Percentiles rank a stretch among this genome's conserved stretches.
These are phyloP conservation scores for Nakataea oryzae DNA, from an alignment of 2,329 filamentous ascomycete genomes.

Conservation along the genomic window DNA sequence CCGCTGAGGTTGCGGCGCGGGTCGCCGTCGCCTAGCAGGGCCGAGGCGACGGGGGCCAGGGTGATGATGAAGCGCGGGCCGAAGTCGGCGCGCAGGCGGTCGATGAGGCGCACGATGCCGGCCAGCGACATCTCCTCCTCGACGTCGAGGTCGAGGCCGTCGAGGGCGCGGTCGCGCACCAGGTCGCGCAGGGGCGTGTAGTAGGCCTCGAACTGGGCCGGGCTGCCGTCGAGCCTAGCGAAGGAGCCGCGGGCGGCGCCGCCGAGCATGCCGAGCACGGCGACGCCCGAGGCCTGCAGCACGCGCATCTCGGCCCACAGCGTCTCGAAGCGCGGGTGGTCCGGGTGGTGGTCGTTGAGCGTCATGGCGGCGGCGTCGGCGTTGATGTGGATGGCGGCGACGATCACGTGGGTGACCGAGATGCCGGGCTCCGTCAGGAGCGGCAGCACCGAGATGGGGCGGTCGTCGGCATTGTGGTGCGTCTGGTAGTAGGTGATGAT, in stretches of 20 bases:
- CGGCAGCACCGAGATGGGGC: slow-evolving; percentile 28
- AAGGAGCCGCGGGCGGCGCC: slow-evolving; percentile 67
- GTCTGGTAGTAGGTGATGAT: slow-evolving; percentile 30
- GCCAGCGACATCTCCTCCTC: slow-evolving; percentile 61
- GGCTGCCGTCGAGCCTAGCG: slow-evolving; percentile 38
- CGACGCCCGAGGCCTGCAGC: slow-evolving; percentile 60
- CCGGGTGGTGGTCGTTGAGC: slow-evolving; percentile 63
- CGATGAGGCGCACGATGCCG: slow-evolving; percentile 53
- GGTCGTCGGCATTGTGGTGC: slow-evolving; percentile 23
- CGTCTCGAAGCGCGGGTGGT: slow-evolving; percentile 48
- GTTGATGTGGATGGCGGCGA: slow-evolving; percentile 74
- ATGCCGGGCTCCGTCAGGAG: slow-evolving; percentile 26
- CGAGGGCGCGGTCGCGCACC: slow-evolving; percentile 44
- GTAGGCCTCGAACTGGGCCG: slow-evolving; percentile 50
- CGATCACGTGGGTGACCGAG: slow-evolving; percentile 58
- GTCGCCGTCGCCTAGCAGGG: slow-evolving; percentile 46
- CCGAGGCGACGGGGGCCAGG: slow-evolving; percentile 67
- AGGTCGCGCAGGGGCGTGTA: slow-evolving; percentile 55
- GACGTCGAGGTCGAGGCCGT: slow-evolving; percentile 64
- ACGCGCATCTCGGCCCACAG: slow-evolving; percentile 63
- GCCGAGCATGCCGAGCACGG: slow-evolving; percentile 72
- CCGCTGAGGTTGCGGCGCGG: slow-evolving; percentile 58
- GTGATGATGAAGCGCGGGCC: slow-evolving; percentile 61
- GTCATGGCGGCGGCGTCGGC: slow-evolving; percentile 52
- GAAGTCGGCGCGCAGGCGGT: slow-evolving; percentile 55